These are phyloP conservation scores for Colletotrichum sp. DNA, from an alignment of 2,329 filamentous ascomycete genomes.

Conservation along the genomic window DNA sequence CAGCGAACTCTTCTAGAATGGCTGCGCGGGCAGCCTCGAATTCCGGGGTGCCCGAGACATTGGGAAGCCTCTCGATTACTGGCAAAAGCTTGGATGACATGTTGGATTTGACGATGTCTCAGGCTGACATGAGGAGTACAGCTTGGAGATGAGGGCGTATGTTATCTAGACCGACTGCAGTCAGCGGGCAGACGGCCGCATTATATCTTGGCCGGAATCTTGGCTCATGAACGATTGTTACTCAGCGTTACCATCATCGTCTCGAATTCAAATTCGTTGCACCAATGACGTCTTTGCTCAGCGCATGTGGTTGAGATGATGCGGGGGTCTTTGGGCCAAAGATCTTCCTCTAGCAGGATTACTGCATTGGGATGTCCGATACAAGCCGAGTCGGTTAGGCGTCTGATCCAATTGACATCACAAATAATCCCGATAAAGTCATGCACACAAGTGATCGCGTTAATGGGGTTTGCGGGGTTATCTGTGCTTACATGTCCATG, in stretches of 20 bases:
- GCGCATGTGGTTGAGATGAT: not conserved
- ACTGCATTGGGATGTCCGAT: not conserved
- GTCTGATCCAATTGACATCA: not conserved
- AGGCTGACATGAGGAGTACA: not conserved
- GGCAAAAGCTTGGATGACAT: not conserved
- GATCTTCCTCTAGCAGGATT: not conserved
- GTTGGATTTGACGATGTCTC: not conserved
- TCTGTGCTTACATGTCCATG: not conserved
- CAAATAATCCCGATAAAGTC: not conserved
- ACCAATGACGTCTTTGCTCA: not conserved
- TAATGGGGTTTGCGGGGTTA: not conserved
- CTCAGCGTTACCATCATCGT: not conserved
- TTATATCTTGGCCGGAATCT: not conserved
- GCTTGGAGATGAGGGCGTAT: not conserved
- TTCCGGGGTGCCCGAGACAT: constrained; percentile 23
- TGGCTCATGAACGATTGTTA: not conserved
- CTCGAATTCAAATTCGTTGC: not conserved
- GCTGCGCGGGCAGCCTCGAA: constrained; percentile 27
- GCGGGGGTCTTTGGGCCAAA: not conserved
- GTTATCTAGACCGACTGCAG: not conserved
- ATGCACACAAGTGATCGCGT: not conserved
- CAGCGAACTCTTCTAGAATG: constrained; percentile 33
- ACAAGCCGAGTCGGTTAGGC: not conserved
- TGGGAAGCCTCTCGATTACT: not conserved
- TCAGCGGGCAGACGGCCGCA: not conserved